phyloP scores from a whole-genome alignment of 129 eudicot species.

The Logfia minima region DNA sequence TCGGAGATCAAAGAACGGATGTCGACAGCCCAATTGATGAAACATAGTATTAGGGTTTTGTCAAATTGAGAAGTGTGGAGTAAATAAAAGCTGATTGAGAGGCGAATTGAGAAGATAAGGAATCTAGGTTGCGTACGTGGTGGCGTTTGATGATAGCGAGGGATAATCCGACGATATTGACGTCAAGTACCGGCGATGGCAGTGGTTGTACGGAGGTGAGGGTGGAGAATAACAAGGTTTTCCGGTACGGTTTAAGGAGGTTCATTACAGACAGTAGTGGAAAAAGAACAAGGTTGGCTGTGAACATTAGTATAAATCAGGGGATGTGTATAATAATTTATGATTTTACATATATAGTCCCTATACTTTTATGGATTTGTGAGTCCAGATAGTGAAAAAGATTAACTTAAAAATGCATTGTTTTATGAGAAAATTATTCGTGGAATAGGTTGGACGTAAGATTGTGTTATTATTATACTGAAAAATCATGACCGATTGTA shows the following conservation, averaged over 20 bases:
- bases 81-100: constrained; percentile 56
- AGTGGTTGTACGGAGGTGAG: constrained; percentile 33
- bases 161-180: constrained; percentile 50
- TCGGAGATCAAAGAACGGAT: constrained; percentile 56
- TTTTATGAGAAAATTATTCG: too few species aligned
- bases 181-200: constrained; percentile 33
- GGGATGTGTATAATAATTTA: background rate
- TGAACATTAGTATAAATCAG: background rate
- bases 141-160: constrained; percentile 65
- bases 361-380: background rate
- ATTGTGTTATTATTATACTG: background rate
- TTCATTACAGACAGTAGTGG: constrained; percentile 36
- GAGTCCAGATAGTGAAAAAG: too few species aligned
- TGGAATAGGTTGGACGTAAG: background rate
- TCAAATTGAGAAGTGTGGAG: constrained; percentile 60
- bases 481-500: too few species aligned
- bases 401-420: too few species aligned
- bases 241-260: constrained; percentile 52
- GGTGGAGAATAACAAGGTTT: constrained; percentile 37
- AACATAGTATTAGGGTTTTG: constrained; percentile 56
- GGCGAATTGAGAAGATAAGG: constrained; percentile 62
- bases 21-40: constrained; percentile 65
- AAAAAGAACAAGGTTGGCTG: background rate
- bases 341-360: background rate
- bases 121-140: constrained; percentile 44